Conservation (phyloP, 2,329 filamentous ascomycete species). For the Xylariaceae sp. region DNA sequence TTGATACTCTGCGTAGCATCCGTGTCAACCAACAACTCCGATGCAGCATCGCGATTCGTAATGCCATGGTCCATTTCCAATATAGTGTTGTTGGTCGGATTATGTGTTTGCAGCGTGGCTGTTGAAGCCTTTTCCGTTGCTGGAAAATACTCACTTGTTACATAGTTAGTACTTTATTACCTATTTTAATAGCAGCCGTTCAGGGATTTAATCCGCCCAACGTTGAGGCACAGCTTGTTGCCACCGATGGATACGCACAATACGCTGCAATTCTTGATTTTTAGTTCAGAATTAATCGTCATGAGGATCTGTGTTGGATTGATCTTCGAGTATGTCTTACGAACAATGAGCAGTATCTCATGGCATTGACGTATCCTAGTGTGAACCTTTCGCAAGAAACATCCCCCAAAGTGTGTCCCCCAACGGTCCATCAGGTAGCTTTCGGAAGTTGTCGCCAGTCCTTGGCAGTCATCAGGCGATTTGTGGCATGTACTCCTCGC, state of each 20-base stretch:
- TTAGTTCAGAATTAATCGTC: constrained; percentile 10
- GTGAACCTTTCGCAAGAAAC: too few species aligned
- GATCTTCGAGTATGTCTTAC: constrained; percentile 15
- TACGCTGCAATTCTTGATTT: neutral
- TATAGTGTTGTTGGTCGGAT: constrained; percentile 9
- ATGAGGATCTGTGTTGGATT: constrained; percentile 25
- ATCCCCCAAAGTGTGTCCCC: too few species aligned
- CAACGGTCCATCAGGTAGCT: too few species aligned
- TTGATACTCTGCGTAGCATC: neutral
- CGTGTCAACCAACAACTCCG: constrained; percentile 4
- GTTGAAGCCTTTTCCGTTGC: neutral
- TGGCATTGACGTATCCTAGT: neutral
- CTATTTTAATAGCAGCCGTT: neutral
- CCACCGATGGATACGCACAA: neutral
- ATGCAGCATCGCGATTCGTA: constrained; percentile 5
- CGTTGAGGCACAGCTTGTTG: neutral
- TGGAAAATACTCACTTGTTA: neutral
- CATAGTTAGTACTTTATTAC: too few species aligned
- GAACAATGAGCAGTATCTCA: neutral
- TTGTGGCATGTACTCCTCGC: neutral
- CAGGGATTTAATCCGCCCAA: neutral
- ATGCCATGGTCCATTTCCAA: constrained; percentile 1
- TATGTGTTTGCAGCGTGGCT: neutral
- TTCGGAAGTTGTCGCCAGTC: too few species aligned
- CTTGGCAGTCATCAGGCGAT: neutral